Conservation (phyloP, 2,329 filamentous ascomycete genomes). For the Lachnellula suecica region DNA sequence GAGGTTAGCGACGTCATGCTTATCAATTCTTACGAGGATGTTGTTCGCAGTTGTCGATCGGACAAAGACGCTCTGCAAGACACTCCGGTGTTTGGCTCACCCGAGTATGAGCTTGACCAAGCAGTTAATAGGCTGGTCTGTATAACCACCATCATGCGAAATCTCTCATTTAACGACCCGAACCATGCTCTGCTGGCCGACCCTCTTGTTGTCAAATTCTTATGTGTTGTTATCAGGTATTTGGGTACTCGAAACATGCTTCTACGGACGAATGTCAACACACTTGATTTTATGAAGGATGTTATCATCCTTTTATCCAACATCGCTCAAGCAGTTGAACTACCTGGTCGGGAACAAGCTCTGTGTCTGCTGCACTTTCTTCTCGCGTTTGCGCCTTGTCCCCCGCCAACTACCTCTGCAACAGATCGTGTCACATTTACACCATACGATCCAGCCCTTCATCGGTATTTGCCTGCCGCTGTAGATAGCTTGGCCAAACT, state of each 20-base stretch:
- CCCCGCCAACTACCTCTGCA: conserved; percentile 59
- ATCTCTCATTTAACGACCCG: conserved; percentile 80
- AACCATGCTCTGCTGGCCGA: conserved; percentile 78
- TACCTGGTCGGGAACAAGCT: conserved; percentile 85
- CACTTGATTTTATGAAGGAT: conserved; percentile 97
- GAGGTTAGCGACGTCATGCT: conserved; percentile 87
- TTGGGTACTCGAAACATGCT: conserved; percentile 88
- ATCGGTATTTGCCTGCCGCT: conserved; percentile 86
- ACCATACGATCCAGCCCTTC: conserved; percentile 74
- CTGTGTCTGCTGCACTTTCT: conserved; percentile 85
- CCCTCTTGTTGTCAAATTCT: conserved; percentile 75
- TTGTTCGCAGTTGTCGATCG: conserved; percentile 72
- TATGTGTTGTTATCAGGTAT: conserved; percentile 80
- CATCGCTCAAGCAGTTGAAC: conserved; percentile 73
- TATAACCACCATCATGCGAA: conserved; percentile 88
- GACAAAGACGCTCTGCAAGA: conserved; percentile 75
- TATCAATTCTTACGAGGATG: conserved; percentile 82
- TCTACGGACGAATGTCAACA: conserved; percentile 78
- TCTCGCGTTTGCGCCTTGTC: conserved; percentile 82
- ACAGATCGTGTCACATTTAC: conserved; percentile 69
- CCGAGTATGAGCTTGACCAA: conserved; percentile 78
- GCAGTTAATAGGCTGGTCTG: conserved; percentile 86
- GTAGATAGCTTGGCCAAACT: conserved; percentile 90
- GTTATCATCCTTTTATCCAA: conserved; percentile 87
- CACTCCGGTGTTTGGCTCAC: conserved; percentile 70